Base-by-base conservation (phyloP, 495 filamentous ascomycete genomes). In the Durotheca rogersii region DNA sequence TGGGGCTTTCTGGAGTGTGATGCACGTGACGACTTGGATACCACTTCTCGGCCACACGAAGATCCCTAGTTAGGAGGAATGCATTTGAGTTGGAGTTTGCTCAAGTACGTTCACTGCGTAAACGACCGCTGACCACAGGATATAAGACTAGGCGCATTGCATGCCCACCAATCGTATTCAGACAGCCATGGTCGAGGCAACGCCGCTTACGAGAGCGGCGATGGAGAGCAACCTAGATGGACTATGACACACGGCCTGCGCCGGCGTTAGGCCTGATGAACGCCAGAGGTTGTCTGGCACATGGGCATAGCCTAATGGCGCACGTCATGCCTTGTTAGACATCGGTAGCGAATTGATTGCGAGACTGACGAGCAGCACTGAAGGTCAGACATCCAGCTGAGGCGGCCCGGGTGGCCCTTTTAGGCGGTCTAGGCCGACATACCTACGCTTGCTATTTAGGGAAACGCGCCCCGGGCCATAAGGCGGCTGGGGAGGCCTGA, bases 391-490 rank as follows among this genome's bases (percentile, higher is more conserved):
- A 18, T 20, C 20, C 12, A 37, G 25, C 41, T 35, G 43, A 51
- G 32, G 30, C 25, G 30, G 48, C n/a, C n/a, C n/a, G n/a, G n/a
- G n/a, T n/a, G n/a, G n/a, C n/a, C n/a, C n/a, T n/a, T n/a, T 23
- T 16, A 47, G 36, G 16, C 16, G 42, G 35, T 27, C 23, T 34
- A 30, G 21, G 35, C 43, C n/a, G n/a, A n/a, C n/a, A n/a, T n/a
- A n/a, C n/a, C 38, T 41, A 53, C 30, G 37, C 40, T 43, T 59
- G 45, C 49, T 59, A 53, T 59, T 59, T 59, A 50, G 20, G 45
- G 49, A 29, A 30, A 50, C 45, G 10, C 45, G 10, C 40, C 49
- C 36, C 32, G 19, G 45, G 53, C 44, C 30, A 14, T 12, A 47
- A 20, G 21, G 12, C 7, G n/a, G 23, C 27, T 36, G 41, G 44